phyloP scores from a whole-genome alignment of 441 rosid species.

The Eugenia klotzschiana region DNA sequence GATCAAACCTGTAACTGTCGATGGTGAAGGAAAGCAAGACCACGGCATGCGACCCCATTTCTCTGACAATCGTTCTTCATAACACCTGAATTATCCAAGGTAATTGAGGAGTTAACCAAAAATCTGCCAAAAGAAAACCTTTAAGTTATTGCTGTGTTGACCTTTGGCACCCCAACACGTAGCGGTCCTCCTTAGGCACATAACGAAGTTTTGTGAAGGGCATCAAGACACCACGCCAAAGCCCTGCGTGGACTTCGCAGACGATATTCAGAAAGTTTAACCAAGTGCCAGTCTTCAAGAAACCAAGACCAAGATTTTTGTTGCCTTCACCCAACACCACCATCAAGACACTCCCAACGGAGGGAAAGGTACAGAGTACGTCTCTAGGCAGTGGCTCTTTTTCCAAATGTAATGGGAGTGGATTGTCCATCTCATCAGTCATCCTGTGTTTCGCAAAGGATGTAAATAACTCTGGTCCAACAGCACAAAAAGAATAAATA shows the following conservation, averaged over 20 bases:
- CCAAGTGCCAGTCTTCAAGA: slow-evolving; percentile 47
- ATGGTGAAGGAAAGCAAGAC: slow-evolving; percentile 55
- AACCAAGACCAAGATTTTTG: slow-evolving; percentile 18
- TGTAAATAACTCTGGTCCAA: background rate
- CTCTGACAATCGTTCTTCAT: slow-evolving; percentile 28
- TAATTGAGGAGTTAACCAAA: background rate
- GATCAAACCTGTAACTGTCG: slow-evolving; percentile 49
- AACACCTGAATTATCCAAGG: slow-evolving; percentile 21
- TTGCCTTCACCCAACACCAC: slow-evolving; percentile 23
- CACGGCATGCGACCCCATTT: slow-evolving; percentile 34
- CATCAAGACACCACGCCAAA: slow-evolving; percentile 49
- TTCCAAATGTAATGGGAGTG: slow-evolving; percentile 41
- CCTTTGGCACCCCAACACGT: slow-evolving; percentile 34
- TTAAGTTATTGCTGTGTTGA: slow-evolving; percentile 4
- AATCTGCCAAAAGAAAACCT: background rate
- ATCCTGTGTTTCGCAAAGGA: slow-evolving; percentile 7
- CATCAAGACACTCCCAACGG: slow-evolving; percentile 59
- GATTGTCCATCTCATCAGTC: slow-evolving; percentile 31
- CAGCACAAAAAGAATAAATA: background rate
- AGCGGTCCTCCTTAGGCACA: slow-evolving; percentile 20
- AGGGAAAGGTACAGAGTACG: slow-evolving; percentile 42
- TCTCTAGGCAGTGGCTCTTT: slow-evolving; percentile 40
- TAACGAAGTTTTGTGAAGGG: slow-evolving; percentile 30
- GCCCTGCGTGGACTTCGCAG: slow-evolving; percentile 47
- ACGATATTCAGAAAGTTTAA: slow-evolving; percentile 34